A percentile compares a stretch with the other conserved stretches of the same genome.
phyloP scores from a whole-genome alignment of 805 yeast genomes.

The Metahyphopichia silvanorum region DNA sequence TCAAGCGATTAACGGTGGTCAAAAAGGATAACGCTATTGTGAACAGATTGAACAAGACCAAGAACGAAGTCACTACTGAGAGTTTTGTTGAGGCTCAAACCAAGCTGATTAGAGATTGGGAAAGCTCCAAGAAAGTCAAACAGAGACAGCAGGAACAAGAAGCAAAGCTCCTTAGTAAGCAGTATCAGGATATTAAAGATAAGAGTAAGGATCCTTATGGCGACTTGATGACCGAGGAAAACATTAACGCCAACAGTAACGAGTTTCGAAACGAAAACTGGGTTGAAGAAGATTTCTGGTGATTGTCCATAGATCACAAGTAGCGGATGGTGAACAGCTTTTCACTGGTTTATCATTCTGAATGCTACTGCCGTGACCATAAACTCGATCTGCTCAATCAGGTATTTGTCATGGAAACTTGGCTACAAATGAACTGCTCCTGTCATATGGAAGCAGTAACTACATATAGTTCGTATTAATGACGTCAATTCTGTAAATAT shows the following conservation, averaged over 20 bases:
- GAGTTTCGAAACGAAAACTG: conserved; percentile 33
- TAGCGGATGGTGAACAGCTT: background rate
- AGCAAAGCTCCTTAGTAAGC: conserved; percentile 31
- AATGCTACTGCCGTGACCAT: no score
- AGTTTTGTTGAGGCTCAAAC: conserved; percentile 33
- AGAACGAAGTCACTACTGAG: conserved; percentile 51
- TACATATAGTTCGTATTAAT: no score
- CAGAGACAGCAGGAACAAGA: conserved; percentile 25
- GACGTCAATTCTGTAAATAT: no score
- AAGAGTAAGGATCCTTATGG: conserved; percentile 28
- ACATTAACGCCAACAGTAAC: conserved; percentile 25
- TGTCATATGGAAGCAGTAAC: no score
- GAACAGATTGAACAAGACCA: conserved; percentile 63
- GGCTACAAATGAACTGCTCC: no score
- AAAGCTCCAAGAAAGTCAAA: conserved; percentile 37
- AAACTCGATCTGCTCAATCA: no score
- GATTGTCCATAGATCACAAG: no score
- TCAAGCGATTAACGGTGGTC: conserved; percentile 51
- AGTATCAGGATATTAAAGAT: conserved; percentile 37
- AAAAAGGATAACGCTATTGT: conserved; percentile 57
- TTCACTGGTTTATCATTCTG: no score
- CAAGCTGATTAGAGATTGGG: conserved; percentile 26
- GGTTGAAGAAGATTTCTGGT: conserved; percentile 38
- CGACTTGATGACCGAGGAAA: conserved; percentile 33
- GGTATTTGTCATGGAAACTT: no score